Evolutionary conservation across 257 asterid species (phyloP).

Genomic region (Anisodus acutangulus): DNA sequence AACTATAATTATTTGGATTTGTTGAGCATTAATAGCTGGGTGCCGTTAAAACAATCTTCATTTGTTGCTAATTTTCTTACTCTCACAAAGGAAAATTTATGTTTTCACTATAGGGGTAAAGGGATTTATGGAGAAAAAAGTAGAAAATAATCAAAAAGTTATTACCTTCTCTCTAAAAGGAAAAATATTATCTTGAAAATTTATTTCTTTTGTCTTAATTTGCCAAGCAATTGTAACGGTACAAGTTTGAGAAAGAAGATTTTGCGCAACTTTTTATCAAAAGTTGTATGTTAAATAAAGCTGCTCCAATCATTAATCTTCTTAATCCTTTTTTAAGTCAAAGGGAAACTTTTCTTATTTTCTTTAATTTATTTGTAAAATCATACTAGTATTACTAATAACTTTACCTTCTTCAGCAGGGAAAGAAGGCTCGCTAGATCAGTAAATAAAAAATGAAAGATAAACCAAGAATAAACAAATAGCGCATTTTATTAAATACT

Average conservation of each 20-base stretch:
- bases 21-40: conserved; percentile 15
- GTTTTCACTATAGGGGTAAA: too few relatives aligned
- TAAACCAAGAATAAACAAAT: background rate
- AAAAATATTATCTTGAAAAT: background rate
- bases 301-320: background rate
- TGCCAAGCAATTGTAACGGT: background rate
- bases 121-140: too few relatives aligned
- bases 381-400: background rate
- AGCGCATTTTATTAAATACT: background rate
- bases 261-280: background rate
- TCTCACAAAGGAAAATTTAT: background rate
- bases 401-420: background rate
- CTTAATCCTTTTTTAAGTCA: background rate
- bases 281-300: background rate
- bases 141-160: too few relatives aligned
- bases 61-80: background rate
- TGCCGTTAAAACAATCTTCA: background rate
- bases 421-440: background rate
- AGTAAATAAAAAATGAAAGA: background rate
- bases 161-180: background rate
- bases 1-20: conserved; percentile 2
- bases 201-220: background rate
- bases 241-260: background rate
- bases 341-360: background rate
- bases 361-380: background rate